Evolutionary conservation across 139 green algal genomes (phyloP), one percentile per base, ranked within the genome.

Genomic region (Desmodesmus armatus): DNA sequence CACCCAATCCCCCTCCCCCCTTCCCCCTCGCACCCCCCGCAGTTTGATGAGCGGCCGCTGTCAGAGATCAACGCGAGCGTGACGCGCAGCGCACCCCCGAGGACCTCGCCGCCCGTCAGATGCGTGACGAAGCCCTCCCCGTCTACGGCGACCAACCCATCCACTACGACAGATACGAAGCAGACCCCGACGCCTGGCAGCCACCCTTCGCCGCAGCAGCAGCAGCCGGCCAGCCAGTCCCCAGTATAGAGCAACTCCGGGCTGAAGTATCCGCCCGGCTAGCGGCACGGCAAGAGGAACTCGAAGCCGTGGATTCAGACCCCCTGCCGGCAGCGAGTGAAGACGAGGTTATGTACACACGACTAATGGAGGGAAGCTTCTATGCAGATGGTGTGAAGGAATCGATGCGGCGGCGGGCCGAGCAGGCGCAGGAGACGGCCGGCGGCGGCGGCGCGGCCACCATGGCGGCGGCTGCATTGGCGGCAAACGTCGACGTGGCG

Each of bases 41-140:
- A 85, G 79, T 85, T 85, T 78, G 79, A 85, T 37, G 2, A n/a
- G 0, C 79, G 79, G 44, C 77, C 43, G 3, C 65, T 43, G 44
- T 43, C 53, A 11, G 79, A 77, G n/a, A 85, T 85, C 9, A 21
- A 62, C 21, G 63, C 79, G 65, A 77, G 43, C 79, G 79, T 60
- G 63, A 67, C 25, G 79, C 79, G 17, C 5, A 43, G 33, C 35
- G 76, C 13, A 15, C 76, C 29, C 41, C 47, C 6, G 76, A 82
- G 37, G 76, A 82, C 55, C 2, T 82, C 3, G 76, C 76, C 17
- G 55, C 53, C 9, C 76, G 76, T 33, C 25, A 65, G 17, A 41
- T 82, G 37, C 33, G 76, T 4, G 76, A 72, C 47, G 76, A 82
- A 31, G 76, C 37, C 15, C 31, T 82, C 25, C 47, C 29, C 41